Evolutionary conservation across 306 rosid species (phyloP).

Genomic region (Prunus mongolica): DNA sequence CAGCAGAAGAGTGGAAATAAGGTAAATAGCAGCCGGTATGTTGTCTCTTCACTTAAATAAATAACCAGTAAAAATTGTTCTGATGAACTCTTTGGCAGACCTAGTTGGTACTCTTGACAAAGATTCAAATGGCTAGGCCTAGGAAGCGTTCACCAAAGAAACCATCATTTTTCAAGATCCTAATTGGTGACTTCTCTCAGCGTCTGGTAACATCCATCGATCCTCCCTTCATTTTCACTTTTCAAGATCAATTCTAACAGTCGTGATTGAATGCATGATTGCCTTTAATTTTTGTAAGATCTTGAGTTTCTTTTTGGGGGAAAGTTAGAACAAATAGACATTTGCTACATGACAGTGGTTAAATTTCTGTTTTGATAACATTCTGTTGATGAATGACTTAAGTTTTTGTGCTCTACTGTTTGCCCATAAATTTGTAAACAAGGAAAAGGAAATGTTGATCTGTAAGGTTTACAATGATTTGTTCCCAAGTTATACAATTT

Average conservation of each 20-base stretch:
- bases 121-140: neutral
- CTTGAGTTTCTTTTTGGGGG: neutral
- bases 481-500: neutral
- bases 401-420: neutral
- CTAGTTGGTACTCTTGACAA: neutral
- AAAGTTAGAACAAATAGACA: neutral
- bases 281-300: neutral
- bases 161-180: slow-evolving; percentile 1
- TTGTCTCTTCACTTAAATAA: neutral
- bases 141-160: neutral
- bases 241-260: neutral
- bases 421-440: neutral
- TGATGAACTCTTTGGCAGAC: neutral
- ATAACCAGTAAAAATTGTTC: neutral
- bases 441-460: no score
- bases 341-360: neutral
- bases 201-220: neutral
- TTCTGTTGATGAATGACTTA: no score
- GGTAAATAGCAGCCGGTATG: neutral
- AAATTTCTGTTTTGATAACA: neutral
- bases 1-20: neutral
- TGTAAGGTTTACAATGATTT: neutral
- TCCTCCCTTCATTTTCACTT: neutral
- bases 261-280: no score
- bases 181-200: slow-evolving; percentile 6